phyloP scores from a whole-genome alignment of 1,139 yeast genomes.

The Kodamaea anthophila region DNA sequence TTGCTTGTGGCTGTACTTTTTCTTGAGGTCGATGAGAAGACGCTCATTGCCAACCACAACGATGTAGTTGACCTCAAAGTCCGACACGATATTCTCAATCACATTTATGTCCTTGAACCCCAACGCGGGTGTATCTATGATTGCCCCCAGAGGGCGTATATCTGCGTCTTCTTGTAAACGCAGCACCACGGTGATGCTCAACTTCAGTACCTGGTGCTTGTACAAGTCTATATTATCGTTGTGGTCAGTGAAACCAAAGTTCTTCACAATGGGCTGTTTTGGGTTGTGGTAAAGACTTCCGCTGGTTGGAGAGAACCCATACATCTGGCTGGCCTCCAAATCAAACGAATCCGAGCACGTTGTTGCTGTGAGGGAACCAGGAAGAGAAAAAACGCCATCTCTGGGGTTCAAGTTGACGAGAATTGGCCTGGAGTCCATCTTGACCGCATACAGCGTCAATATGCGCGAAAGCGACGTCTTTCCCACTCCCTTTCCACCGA shows the following conservation, averaged over 20 bases:
- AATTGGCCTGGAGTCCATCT: constrained; percentile 58
- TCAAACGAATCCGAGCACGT: constrained; percentile 78
- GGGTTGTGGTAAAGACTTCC: constrained; percentile 81
- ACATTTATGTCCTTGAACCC: constrained; percentile 44
- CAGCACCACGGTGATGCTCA: constrained; percentile 54
- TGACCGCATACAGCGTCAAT: constrained; percentile 69
- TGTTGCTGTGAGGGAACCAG: constrained; percentile 83
- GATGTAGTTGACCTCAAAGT: constrained; percentile 52
- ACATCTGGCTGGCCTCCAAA: constrained; percentile 61
- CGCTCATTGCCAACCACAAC: constrained; percentile 63
- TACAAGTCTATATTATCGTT: constrained; percentile 57
- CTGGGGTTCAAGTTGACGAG: constrained; percentile 80
- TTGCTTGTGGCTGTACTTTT: constrained; percentile 43
- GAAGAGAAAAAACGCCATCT: constrained; percentile 72
- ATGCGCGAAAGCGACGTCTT: constrained; percentile 72
- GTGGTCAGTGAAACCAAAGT: constrained; percentile 64
- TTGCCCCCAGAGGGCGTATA: constrained; percentile 52
- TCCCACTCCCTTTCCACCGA: constrained; percentile 73
- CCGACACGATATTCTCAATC: constrained; percentile 55
- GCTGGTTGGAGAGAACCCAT: constrained; percentile 84
- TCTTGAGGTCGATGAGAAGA: constrained; percentile 56
- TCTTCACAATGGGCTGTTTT: constrained; percentile 80
- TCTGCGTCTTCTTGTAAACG: constrained; percentile 52
- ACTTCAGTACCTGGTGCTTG: constrained; percentile 46
- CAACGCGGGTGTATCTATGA: constrained; percentile 79